Percentiles rank a stretch among this genome's conserved stretches.
Conservation (phyloP, 2,329 filamentous ascomycete species). For the Coleophoma crateriformis region DNA sequence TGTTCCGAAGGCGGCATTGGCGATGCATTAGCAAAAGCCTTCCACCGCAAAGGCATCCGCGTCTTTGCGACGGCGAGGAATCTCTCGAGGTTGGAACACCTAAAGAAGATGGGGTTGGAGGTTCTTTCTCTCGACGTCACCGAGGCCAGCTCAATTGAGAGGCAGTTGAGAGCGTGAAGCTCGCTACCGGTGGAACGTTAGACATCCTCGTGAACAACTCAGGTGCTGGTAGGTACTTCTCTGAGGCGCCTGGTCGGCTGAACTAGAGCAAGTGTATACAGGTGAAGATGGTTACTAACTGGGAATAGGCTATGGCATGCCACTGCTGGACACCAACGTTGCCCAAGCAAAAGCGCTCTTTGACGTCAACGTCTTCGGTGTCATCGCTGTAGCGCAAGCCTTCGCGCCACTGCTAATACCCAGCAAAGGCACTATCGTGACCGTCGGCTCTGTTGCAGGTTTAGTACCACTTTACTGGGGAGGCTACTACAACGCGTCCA, state of each 20-base stretch:
- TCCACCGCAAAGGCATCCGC: conserved; percentile 28
- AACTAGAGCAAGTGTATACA: conserved; percentile 9
- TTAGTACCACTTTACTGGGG: conserved; percentile 8
- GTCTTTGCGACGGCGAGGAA: conserved; percentile 36
- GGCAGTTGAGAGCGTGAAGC: conserved; percentile 25
- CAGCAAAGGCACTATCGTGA: conserved; percentile 35
- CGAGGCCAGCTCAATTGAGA: conserved; percentile 27
- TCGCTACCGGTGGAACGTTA: conserved; percentile 29
- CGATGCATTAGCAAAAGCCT: conserved; percentile 31
- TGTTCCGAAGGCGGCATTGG: conserved; percentile 15
- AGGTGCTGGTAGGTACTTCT: conserved; percentile 20
- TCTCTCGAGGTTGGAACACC: conserved; percentile 26
- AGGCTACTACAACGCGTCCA: conserved; percentile 18
- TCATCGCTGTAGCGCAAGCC: conserved; percentile 24
- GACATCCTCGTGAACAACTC: conserved; percentile 29
- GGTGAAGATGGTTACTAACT: too few relatives aligned
- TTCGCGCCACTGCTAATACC: conserved; percentile 21
- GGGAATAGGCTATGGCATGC: conserved; percentile 16
- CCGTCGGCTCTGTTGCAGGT: conserved; percentile 31
- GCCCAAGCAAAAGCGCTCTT: conserved; percentile 22
- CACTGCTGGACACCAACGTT: conserved; percentile 26
- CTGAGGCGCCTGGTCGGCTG: conserved; percentile 10
- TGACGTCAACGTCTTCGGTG: conserved; percentile 26
- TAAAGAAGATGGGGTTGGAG: conserved; percentile 21
- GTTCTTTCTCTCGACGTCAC: conserved; percentile 35